These are phyloP conservation scores for Ascosphaera aggregata DNA, from an alignment of 2,329 filamentous ascomycete genomes.

Conservation along the genomic window DNA sequence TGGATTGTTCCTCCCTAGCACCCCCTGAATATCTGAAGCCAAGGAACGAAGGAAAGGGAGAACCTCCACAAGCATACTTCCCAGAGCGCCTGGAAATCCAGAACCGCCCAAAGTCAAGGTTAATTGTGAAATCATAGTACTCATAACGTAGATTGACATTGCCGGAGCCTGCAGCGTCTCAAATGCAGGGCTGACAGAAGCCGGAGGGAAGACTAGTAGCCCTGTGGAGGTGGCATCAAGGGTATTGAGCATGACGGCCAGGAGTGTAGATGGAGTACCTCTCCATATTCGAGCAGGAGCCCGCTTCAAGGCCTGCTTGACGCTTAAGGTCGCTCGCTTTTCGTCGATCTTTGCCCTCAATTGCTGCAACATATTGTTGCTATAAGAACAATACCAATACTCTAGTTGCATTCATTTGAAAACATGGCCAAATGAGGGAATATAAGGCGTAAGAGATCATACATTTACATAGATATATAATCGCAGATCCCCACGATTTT, in stretches of 20 bases:
- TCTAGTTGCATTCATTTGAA: too few species aligned
- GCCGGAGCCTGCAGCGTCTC: not conserved
- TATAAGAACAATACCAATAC: too few species aligned
- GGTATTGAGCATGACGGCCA: constrained; percentile 1
- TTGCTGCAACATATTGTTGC: not conserved
- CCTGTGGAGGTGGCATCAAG: not conserved
- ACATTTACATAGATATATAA: too few species aligned
- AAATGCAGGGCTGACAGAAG: not conserved
- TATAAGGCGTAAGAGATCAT: too few species aligned
- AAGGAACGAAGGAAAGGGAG: not conserved
- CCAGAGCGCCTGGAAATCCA: not conserved
- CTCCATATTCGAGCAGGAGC: not conserved
- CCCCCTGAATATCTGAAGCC: not conserved
- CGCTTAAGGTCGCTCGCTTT: not conserved
- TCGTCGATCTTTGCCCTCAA: not conserved
- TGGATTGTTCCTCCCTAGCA: not conserved
- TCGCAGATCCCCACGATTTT: too few species aligned
- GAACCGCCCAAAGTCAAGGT: not conserved
- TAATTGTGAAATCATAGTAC: not conserved
- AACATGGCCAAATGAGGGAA: too few species aligned
- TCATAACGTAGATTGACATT: not conserved
- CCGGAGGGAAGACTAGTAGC: not conserved
- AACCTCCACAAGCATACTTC: not conserved
- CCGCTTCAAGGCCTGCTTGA: not conserved
- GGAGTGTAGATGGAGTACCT: not conserved